Conservation (phyloP, 2,329 filamentous ascomycete species). For the Colletotrichum aenigma region DNA sequence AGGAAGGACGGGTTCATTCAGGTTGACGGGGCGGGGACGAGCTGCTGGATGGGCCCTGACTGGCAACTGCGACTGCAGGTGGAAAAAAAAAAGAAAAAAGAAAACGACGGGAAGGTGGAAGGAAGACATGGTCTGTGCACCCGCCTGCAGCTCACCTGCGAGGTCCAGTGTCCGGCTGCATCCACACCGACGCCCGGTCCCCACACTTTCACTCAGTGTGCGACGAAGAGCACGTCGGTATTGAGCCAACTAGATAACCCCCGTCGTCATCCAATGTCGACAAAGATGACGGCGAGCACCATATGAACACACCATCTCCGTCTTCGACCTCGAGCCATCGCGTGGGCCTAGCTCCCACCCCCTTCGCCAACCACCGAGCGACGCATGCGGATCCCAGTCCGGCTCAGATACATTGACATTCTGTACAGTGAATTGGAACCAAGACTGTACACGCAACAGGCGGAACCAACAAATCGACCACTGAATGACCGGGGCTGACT, state of each 20-base stretch:
- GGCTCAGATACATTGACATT: not conserved
- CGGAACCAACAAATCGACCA: not conserved
- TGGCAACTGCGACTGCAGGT: not conserved
- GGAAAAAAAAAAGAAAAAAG: not conserved
- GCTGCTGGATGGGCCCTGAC: not conserved
- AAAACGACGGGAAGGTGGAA: not conserved
- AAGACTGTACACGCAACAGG: not conserved
- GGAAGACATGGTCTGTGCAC: not conserved
- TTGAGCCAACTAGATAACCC: constrained; percentile 16
- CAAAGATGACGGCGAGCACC: not conserved
- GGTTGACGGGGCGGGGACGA: not conserved
- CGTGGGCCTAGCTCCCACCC: not conserved
- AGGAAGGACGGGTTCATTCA: not conserved
- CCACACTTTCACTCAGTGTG: constrained; percentile 17
- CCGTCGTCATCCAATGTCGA: constrained; percentile 8
- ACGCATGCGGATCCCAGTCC: not conserved
- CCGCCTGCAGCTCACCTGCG: not conserved
- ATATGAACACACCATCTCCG: constrained; percentile 16
- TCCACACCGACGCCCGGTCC: not conserved
- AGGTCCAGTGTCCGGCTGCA: not conserved
- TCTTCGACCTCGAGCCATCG: not conserved
- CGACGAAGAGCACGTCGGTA: constrained; percentile 2
- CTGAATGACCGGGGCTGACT: not conserved
- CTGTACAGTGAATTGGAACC: not conserved
- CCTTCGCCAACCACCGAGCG: not conserved